These are phyloP conservation scores for Taxawa tesnikishii DNA, from an alignment of 2,329 filamentous ascomycete species.

Conservation along the genomic window DNA sequence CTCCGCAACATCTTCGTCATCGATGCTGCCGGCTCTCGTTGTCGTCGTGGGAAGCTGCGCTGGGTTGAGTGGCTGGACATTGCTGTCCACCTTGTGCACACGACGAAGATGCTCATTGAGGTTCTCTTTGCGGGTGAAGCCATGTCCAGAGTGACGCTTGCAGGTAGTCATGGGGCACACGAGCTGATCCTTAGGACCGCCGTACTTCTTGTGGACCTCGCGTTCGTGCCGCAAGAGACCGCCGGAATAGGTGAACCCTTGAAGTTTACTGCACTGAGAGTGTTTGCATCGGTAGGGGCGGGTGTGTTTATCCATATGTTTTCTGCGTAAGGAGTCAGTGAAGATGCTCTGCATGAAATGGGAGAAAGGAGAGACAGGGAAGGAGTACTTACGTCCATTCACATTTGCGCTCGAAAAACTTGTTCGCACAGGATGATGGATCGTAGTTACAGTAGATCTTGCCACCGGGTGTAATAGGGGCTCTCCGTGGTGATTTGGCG, in stretches of 20 bases:
- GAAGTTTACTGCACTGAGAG: slow-evolving; percentile 77
- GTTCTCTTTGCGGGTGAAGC: slow-evolving; percentile 89
- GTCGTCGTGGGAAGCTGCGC: neutral
- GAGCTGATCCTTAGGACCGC: slow-evolving; percentile 74
- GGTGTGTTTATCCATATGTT: slow-evolving; percentile 98
- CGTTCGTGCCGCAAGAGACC: slow-evolving; percentile 81
- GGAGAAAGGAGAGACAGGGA: neutral
- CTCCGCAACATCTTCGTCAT: neutral
- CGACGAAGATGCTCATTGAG: slow-evolving; percentile 84
- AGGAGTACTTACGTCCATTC: slow-evolving; percentile 72
- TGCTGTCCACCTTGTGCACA: slow-evolving; percentile 48
- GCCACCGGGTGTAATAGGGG: too few relatives aligned
- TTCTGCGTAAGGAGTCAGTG: slow-evolving; percentile 40
- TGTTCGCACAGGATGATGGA: slow-evolving; percentile 2
- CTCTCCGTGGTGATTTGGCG: too few relatives aligned
- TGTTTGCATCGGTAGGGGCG: slow-evolving; percentile 78
- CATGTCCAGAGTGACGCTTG: slow-evolving; percentile 77
- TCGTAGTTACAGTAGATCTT: too few relatives aligned
- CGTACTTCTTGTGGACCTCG: slow-evolving; percentile 85
- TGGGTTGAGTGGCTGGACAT: neutral
- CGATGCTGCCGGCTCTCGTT: too few relatives aligned
- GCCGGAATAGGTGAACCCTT: slow-evolving; percentile 90
- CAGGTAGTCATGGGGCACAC: slow-evolving; percentile 70
- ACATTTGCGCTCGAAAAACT: slow-evolving; percentile 66
- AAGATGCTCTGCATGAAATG: slow-evolving; percentile 1